Evolutionary conservation across 768 basidiomycete genomes (phyloP), one percentile per base, ranked within the genome.

Genomic region (Lepiota brunneoincarnata): DNA sequence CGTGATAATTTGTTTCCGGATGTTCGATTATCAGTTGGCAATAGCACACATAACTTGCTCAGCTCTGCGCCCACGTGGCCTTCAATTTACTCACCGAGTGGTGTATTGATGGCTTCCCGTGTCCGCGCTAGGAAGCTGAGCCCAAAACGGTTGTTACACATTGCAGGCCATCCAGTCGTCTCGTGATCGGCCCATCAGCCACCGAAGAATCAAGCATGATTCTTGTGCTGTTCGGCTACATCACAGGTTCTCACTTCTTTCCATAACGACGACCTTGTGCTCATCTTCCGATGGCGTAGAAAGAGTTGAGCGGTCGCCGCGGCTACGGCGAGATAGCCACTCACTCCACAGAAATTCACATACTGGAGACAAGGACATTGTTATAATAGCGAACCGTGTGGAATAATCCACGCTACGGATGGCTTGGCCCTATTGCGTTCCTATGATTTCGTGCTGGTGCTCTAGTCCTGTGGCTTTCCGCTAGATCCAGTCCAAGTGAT

Each of bases 291-390:
- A 18, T 42, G 40, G 14, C 15, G 15, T 51, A 20, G 39, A 21
- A 42, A 31, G 31, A 31, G 7, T 3, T 41, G 5, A n/a, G 50
- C 31, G n/a, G n/a, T n/a, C n/a, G n/a, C 18, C 28, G 40, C 21
- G 24, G 40, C 49, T 26, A 26, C n/a, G 3, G 31, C 31, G 31
- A 31, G 31, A 21, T 12, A 18, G 0, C 35, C 20, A 38, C 40
- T 24, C 50, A 51, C 50, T 51, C 50, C 28, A 42, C 41, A 28
- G 18, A 2, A 23, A 28, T 51, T 43, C 50, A 20, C 39, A 42
- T 11, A 34, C 18, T 40, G 49, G 38, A 39, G 43, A 18, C 6
- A n/a, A 21, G 20, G 35, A 15, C 26, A 26, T 26, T 34, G 28
- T 15, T 20, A 14, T 51, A 42, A 51, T 51, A 51, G 28, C 39